Conservation (phyloP, 768 basidiomycete genomes). For the Glaciozyma antarctica region DNA sequence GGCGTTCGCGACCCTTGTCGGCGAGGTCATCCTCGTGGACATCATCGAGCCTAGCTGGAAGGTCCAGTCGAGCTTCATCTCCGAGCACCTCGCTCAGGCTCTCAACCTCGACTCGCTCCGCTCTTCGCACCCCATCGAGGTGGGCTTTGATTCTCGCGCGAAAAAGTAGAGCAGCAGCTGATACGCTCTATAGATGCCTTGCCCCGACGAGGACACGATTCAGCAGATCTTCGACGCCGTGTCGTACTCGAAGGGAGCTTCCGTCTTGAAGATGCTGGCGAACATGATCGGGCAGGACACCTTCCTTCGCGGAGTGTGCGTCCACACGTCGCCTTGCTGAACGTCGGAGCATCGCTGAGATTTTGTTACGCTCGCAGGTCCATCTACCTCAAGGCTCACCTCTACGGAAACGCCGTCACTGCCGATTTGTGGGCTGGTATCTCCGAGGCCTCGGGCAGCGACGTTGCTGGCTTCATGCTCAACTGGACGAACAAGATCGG, state of each 20-base stretch:
- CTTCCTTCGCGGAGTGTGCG: conserved; percentile 46
- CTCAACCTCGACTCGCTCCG: conserved; percentile 71
- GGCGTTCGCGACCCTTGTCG: conserved; percentile 40
- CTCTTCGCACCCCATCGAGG: conserved; percentile 87
- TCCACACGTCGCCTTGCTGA: neutral
- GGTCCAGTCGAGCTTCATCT: conserved; percentile 59
- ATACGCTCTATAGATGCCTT: conserved; percentile 53
- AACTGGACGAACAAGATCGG: conserved; percentile 86
- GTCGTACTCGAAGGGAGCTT: conserved; percentile 56
- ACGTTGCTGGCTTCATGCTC: conserved; percentile 73
- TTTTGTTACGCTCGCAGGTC: conserved; percentile 57
- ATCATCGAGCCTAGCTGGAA: conserved; percentile 48
- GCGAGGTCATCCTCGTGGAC: conserved; percentile 34
- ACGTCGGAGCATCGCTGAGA: neutral
- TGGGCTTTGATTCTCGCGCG: conserved; percentile 44
- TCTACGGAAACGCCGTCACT: conserved; percentile 76
- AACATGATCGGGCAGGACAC: conserved; percentile 77
- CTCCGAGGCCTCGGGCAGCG: conserved; percentile 57
- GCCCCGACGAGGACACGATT: conserved; percentile 49
- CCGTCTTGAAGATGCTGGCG: conserved; percentile 87
- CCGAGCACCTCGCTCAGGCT: conserved; percentile 64
- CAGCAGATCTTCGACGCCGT: conserved; percentile 63
- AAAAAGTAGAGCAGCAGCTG: neutral
- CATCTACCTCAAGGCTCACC: conserved; percentile 76
- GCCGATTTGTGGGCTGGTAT: conserved; percentile 83